Evolutionary conservation across 345 rosid species (phyloP).

Genomic region (Populus davidiana): DNA sequence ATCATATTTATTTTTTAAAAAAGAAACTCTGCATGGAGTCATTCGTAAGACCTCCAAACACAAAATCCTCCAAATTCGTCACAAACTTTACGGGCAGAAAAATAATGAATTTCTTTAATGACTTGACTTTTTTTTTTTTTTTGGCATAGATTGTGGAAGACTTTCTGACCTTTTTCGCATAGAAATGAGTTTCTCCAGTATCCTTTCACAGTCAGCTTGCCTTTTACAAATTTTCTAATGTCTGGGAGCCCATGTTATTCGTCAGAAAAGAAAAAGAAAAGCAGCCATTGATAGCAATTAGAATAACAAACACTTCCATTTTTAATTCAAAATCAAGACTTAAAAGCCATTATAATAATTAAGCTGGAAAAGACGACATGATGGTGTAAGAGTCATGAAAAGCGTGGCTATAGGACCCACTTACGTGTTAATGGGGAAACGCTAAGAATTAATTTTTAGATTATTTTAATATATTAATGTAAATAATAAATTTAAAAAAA

Average conservation of each 20-base stretch:
- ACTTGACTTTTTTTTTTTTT: neutral
- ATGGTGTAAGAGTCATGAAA: slow-evolving; percentile 13
- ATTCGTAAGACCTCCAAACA: too few species aligned
- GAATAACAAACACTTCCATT: too few species aligned
- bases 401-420: neutral
- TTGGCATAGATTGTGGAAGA: neutral
- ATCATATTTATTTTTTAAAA: too few species aligned
- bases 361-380: slow-evolving; percentile 18
- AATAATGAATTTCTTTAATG: too few species aligned
- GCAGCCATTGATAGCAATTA: neutral
- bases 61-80: neutral
- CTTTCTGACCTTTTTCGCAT: neutral
- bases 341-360: neutral
- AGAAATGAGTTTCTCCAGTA: too few species aligned
- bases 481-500: too few species aligned
- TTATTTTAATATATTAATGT: too few species aligned
- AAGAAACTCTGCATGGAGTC: too few species aligned
- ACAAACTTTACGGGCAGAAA: neutral
- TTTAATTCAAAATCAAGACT: too few species aligned
- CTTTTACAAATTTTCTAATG: too few species aligned
- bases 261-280: neutral
- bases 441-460: too few species aligned
- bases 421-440: too few species aligned
- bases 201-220: neutral
- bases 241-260: neutral